phyloP scores from a whole-genome alignment of 2,329 filamentous ascomycete species.

The Diplodia mutila region DNA sequence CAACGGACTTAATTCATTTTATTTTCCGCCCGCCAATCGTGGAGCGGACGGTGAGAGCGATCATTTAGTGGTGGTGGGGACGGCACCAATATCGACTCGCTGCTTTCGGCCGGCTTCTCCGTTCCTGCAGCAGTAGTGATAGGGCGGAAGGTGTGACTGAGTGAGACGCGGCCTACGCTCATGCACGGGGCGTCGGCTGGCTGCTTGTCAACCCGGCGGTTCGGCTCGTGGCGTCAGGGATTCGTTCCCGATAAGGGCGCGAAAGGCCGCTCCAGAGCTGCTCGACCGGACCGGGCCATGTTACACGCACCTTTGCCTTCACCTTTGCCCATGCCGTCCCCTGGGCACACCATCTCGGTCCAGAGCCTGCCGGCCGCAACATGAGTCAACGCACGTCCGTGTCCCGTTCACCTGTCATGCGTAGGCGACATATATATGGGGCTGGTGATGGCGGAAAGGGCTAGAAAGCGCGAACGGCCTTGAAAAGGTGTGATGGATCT shows the following conservation, averaged over 20 bases:
- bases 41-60: background rate
- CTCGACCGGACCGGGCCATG: too few relatives aligned
- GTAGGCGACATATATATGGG: background rate
- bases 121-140: background rate
- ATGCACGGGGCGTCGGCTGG: background rate
- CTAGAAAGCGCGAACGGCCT: background rate
- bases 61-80: background rate
- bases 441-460: too few relatives aligned
- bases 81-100: slow-evolving; percentile 7
- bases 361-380: background rate
- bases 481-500: background rate
- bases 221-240: slow-evolving; percentile 7
- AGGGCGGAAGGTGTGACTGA: background rate
- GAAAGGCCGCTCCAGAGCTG: background rate
- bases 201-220: slow-evolving; percentile 19
- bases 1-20: background rate
- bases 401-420: background rate
- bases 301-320: background rate
- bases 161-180: background rate
- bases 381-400: background rate
- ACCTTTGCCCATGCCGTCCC: background rate
- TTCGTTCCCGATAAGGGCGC: background rate
- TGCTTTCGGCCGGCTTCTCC: slow-evolving; percentile 7
- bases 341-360: background rate
- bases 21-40: background rate